These are phyloP conservation scores for Cryptococcus deneoformans DNA, from an alignment of 1,284 basidiomycete species.

Conservation along the genomic window DNA sequence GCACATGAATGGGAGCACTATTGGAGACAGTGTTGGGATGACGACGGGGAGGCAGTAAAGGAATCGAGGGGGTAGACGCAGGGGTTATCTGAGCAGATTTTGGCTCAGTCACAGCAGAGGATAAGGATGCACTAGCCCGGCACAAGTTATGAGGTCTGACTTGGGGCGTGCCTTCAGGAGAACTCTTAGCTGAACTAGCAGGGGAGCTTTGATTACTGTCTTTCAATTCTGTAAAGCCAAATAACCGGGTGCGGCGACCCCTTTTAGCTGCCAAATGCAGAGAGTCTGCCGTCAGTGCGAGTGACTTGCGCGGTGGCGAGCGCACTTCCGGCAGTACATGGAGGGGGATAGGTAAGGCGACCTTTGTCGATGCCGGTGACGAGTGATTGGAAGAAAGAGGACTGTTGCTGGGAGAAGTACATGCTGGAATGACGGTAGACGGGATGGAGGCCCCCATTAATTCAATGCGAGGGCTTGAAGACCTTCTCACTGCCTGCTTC, in stretches of 20 bases:
- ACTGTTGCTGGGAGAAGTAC: conserved; percentile 10
- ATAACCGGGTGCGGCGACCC: conserved; percentile 42
- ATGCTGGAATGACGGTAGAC: neutral
- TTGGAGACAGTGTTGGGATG: conserved; percentile 31
- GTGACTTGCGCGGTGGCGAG: conserved; percentile 35
- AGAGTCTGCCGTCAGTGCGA: conserved; percentile 30
- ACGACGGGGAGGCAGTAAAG: conserved; percentile 25
- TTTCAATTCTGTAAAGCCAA: conserved; percentile 46
- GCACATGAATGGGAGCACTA: conserved; percentile 17
- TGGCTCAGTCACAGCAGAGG: neutral
- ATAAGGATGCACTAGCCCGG: neutral
- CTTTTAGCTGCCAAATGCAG: conserved; percentile 23
- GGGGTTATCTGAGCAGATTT: neutral
- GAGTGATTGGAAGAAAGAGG: conserved; percentile 1
- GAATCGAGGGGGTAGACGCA: conserved; percentile 3
- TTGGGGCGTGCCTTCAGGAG: conserved; percentile 21
- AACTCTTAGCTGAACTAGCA: conserved; percentile 22
- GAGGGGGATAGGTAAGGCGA: conserved; percentile 18
- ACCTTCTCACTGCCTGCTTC: neutral
- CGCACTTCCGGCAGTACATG: conserved; percentile 47
- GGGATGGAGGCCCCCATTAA: neutral
- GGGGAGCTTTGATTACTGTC: conserved; percentile 26
- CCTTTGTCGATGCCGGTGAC: neutral
- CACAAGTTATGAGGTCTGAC: neutral
- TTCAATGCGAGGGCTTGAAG: conserved; percentile 1